Evolutionary conservation across 2,329 filamentous ascomycete genomes (phyloP).

Genomic region (Byssoonygena ceratinophila): DNA sequence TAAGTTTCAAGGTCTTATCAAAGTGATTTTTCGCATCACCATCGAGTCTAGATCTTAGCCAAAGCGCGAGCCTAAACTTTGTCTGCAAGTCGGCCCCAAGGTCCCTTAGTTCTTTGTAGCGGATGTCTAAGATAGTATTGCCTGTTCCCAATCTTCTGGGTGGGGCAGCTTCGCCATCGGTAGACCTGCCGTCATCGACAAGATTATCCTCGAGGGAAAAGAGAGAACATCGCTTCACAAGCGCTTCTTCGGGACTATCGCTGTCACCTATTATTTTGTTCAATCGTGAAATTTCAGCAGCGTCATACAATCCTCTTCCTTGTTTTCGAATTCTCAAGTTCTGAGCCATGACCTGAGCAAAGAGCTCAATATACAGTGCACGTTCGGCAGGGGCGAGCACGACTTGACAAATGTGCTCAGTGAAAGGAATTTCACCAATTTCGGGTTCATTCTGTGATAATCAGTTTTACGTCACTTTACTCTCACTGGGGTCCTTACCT

Average conservation of each 20-base stretch:
- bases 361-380: conserved; percentile 46
- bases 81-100: conserved; percentile 19
- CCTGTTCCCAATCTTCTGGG: conserved; percentile 17
- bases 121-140: conserved; percentile 21
- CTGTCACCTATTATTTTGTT: conserved; percentile 40
- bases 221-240: conserved; percentile 40
- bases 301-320: conserved; percentile 20
- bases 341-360: conserved; percentile 43
- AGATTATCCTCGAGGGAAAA: conserved; percentile 17
- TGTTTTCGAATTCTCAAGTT: conserved; percentile 36
- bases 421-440: conserved; percentile 37
- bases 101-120: conserved; percentile 21
- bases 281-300: conserved; percentile 31
- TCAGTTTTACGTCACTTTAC: conserved; percentile 4
- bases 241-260: conserved; percentile 41
- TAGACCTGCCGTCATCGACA: conserved; percentile 1
- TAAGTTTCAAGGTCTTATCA: conserved; percentile 22
- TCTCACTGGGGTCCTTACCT: conserved; percentile 20
- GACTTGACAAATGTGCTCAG: conserved; percentile 38
- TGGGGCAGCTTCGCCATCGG: conserved; percentile 16
- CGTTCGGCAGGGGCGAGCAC: conserved; percentile 40
- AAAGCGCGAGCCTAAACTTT: conserved; percentile 24
- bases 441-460: conserved; percentile 32
- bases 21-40: conserved; percentile 20
- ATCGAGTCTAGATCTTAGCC: conserved; percentile 23